A percentile compares a stretch with the other conserved stretches of the same genome.
Evolutionary conservation across 305 asterid species (phyloP).

Genomic region (Fraxinus platypoda): DNA sequence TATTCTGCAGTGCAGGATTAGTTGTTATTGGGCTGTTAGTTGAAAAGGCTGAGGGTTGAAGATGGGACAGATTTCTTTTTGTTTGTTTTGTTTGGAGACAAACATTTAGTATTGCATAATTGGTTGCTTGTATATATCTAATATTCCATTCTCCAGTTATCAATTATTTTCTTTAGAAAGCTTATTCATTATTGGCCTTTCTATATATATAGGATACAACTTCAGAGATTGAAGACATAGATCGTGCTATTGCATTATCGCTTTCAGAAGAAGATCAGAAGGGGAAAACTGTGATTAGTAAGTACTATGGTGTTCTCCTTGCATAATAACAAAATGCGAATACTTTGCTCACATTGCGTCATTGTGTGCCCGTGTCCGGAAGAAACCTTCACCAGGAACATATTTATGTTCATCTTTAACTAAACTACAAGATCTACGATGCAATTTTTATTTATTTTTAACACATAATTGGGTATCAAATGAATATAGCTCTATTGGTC

Average conservation of each 20-base stretch:
- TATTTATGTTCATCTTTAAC: background rate
- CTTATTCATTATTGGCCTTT: constrained; percentile 22
- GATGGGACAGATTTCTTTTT: constrained; percentile 1
- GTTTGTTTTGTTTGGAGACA: background rate
- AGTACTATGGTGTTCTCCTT: constrained; percentile 25
- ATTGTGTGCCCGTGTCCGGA: background rate
- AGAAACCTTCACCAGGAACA: background rate
- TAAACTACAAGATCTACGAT: background rate
- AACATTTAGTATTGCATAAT: background rate
- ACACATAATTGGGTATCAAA: background rate
- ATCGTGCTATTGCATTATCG: constrained; percentile 86
- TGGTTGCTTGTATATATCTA: constrained; percentile 7
- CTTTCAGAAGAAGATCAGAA: constrained; percentile 73
- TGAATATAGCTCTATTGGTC: background rate
- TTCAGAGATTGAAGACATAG: constrained; percentile 75
- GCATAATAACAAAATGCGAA: background rate
- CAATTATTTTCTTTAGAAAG: constrained; percentile 8
- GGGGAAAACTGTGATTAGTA: constrained; percentile 59
- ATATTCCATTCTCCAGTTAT: constrained; percentile 12
- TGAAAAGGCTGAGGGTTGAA: constrained; percentile 1
- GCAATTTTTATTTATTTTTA: background rate
- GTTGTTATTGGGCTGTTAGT: background rate
- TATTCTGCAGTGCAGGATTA: background rate
- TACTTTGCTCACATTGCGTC: background rate
- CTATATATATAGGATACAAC: constrained; percentile 27